Percentiles rank a stretch among this genome's conserved stretches.
These are phyloP conservation scores for Cryptosporidium parvum DNA, from an alignment of 169 alveolate genomes.

Conservation along the genomic window DNA sequence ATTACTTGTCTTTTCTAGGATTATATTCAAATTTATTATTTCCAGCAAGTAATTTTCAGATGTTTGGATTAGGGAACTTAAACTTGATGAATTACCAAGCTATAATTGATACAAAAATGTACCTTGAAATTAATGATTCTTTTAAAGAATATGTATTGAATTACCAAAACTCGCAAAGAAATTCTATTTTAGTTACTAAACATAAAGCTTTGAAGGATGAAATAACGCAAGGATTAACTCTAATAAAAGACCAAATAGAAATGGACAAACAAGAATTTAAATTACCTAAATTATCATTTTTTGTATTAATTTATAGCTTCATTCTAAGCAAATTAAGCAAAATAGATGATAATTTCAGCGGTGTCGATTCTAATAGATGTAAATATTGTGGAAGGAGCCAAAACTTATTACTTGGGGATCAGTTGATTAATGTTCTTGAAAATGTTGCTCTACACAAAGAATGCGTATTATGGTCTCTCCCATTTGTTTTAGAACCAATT, in stretches of 20 bases:
- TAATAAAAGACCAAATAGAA: conserved; percentile 26
- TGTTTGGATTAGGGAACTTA: background rate
- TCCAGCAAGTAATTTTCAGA: background rate
- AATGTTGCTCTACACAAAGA: conserved; percentile 41
- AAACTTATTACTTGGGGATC: conserved; percentile 38
- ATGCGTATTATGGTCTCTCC: conserved; percentile 71
- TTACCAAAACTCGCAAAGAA: background rate
- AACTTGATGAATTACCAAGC: conserved; percentile 28
- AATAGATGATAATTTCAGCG: background rate
- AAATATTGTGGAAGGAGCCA: conserved; percentile 14
- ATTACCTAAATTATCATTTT: conserved; percentile 11
- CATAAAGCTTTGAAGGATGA: conserved; percentile 10
- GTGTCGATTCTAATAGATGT: background rate
- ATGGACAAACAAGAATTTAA: background rate
- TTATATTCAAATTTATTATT: conserved; percentile 7
- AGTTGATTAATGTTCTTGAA: background rate
- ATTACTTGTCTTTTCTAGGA: background rate
- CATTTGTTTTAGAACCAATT: conserved; percentile 60
- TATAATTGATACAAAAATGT: conserved; percentile 34
- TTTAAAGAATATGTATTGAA: conserved; percentile 1
- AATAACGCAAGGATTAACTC: conserved; percentile 29
- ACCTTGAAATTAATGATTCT: conserved; percentile 25
- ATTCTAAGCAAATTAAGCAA: background rate
- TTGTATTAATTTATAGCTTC: conserved; percentile 10
- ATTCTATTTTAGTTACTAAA: background rate